Conservation (phyloP, 2,329 filamentous ascomycete genomes). For the Elsinoe ampelina region DNA sequence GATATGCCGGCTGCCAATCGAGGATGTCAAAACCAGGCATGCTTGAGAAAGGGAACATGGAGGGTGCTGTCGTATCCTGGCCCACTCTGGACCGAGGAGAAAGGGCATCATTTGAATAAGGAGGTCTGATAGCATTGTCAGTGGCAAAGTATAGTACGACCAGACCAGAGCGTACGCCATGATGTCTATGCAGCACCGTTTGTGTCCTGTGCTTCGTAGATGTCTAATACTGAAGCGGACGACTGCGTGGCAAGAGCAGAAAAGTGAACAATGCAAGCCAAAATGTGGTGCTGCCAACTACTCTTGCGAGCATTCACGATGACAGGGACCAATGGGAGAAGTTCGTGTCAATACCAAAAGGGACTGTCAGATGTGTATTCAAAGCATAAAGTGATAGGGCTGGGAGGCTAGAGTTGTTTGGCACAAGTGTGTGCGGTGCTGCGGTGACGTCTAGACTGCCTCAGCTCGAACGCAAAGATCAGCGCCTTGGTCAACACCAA, state of each 20-base stretch:
- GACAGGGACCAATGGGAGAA: too few species aligned
- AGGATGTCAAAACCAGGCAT: slow-evolving; percentile 64
- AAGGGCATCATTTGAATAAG: slow-evolving; percentile 9
- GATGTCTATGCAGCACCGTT: neutral
- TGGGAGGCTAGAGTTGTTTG: neutral
- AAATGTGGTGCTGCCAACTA: too few species aligned
- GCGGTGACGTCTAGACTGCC: slow-evolving; percentile 5
- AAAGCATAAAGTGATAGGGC: neutral
- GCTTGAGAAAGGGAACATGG: slow-evolving; percentile 24
- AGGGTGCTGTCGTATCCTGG: neutral
- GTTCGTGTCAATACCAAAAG: too few species aligned
- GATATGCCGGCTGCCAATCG: slow-evolving; percentile 85
- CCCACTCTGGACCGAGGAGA: slow-evolving; percentile 2
- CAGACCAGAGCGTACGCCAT: neutral
- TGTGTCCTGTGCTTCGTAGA: neutral
- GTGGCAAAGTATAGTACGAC: neutral
- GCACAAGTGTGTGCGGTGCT: neutral
- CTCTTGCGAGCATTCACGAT: too few species aligned
- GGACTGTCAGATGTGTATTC: neutral
- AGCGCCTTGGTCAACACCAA: neutral
- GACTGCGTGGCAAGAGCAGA: too few species aligned
- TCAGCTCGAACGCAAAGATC: slow-evolving; percentile 1
- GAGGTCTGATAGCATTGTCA: neutral
- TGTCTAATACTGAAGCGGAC: neutral
- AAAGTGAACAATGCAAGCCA: too few species aligned